A percentile compares a stretch with the other conserved stretches of the same genome.
Conservation (phyloP, 2,329 filamentous ascomycete genomes). For the Epichloe coenophiala region DNA sequence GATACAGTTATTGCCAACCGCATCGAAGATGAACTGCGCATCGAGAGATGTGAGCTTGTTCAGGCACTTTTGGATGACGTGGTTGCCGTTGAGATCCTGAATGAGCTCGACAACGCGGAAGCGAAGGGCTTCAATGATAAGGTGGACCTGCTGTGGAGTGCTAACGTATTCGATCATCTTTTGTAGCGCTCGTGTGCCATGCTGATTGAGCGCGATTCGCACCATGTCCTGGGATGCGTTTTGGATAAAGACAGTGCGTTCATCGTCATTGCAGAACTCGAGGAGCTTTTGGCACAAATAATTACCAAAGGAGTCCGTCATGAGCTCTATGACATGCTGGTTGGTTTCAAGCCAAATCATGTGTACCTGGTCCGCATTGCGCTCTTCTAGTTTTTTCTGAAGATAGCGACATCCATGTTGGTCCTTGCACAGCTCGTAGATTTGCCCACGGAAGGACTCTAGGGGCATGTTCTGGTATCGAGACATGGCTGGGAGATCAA, state of each 20-base stretch:
- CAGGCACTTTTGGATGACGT: conserved; percentile 97
- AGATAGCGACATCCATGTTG: conserved; percentile 95
- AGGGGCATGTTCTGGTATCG: conserved; percentile 75
- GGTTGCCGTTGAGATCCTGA: conserved; percentile 94
- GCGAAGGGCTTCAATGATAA: conserved; percentile 75
- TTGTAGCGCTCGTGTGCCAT: conserved; percentile 89
- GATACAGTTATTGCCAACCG: conserved; percentile 75
- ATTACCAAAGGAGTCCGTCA: conserved; percentile 98
- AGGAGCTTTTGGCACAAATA: conserved; percentile 98
- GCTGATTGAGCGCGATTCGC: conserved; percentile 88
- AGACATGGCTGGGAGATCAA: conserved; percentile 42
- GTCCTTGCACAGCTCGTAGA: conserved; percentile 89
- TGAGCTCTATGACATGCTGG: conserved; percentile 86
- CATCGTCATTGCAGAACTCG: conserved; percentile 88
- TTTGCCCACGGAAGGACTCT: conserved; percentile 66
- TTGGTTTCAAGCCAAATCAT: conserved; percentile 93
- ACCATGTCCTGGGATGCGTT: conserved; percentile 82
- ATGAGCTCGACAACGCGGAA: conserved; percentile 85
- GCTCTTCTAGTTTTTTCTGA: conserved; percentile 93
- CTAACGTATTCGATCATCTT: conserved; percentile 98
- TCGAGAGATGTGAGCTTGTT: conserved; percentile 80
- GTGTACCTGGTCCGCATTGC: conserved; percentile 68
- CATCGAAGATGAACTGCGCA: conserved; percentile 93
- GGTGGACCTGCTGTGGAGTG: conserved; percentile 69
- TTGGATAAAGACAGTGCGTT: conserved; percentile 83